Conservation (phyloP, 148 eudicot genomes). For the Fallopia convolvulus region DNA sequence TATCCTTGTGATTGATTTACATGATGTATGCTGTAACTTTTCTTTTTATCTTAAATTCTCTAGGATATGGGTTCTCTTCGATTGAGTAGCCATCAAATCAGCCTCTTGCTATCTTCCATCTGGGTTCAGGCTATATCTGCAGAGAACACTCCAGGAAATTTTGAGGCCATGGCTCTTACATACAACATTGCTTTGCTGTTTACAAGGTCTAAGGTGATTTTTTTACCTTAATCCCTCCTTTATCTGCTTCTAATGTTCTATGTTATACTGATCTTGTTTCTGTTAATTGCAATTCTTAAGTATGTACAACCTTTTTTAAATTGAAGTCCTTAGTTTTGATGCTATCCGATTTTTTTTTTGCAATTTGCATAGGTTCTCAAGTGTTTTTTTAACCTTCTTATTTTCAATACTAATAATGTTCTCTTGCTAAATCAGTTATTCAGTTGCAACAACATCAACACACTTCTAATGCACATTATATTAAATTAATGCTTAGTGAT, state of each 20-base stretch:
- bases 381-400: background rate
- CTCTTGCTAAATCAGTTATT: background rate
- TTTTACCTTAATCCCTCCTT: background rate
- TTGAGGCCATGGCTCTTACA: constrained; percentile 82
- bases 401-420: background rate
- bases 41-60: constrained; percentile 5
- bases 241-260: background rate
- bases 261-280: background rate
- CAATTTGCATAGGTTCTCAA: background rate
- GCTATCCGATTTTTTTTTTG: background rate
- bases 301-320: background rate
- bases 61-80: constrained; percentile 64
- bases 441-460: background rate
- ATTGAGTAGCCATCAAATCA: constrained; percentile 80
- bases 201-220: constrained; percentile 59
- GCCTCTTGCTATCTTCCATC: constrained; percentile 77
- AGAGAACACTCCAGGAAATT: constrained; percentile 63
- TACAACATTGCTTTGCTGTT: constrained; percentile 59
- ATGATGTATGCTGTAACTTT: background rate
- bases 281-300: background rate
- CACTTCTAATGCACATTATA: background rate
- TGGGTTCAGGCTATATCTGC: constrained; percentile 71
- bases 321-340: background rate
- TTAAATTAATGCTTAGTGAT: background rate
- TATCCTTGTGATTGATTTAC: background rate